Percentiles rank a stretch among this genome's conserved stretches.
Conservation (phyloP, 1,139 yeast species). For the Pichia sorboxylosa region DNA sequence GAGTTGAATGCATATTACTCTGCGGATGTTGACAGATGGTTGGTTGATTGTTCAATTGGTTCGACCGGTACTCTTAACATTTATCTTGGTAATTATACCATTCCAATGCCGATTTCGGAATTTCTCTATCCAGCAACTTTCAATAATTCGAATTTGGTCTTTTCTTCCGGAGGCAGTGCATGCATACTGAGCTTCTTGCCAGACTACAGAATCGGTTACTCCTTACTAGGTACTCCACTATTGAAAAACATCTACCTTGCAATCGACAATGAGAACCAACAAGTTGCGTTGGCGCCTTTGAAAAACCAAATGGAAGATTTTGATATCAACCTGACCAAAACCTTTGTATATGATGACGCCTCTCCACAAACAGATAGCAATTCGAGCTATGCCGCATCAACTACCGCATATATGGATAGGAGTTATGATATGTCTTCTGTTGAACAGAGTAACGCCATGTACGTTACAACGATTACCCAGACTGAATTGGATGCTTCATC, state of each 20-base stretch:
- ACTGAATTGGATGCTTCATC: too few species aligned
- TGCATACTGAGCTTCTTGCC: slow-evolving; percentile 52
- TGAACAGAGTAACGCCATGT: too few species aligned
- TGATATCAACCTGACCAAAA: too few species aligned
- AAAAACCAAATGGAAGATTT: too few species aligned
- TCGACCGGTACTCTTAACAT: slow-evolving; percentile 47
- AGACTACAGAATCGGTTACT: slow-evolving; percentile 38
- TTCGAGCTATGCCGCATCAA: too few species aligned
- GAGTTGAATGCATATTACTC: slow-evolving; percentile 65
- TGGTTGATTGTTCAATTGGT: slow-evolving; percentile 48
- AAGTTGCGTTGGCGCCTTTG: slow-evolving; percentile 45
- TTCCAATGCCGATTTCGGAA: slow-evolving; percentile 43
- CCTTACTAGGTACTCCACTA: slow-evolving; percentile 52
- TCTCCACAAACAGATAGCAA: too few species aligned
- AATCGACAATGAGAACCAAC: slow-evolving; percentile 50
- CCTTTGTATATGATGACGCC: too few species aligned
- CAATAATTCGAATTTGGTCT: slow-evolving; percentile 29
- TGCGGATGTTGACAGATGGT: slow-evolving; percentile 42
- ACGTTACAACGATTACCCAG: too few species aligned
- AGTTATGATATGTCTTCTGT: too few species aligned
- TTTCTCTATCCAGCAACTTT: slow-evolving; percentile 34
- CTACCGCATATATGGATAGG: too few species aligned
- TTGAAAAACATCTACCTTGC: slow-evolving; percentile 48
- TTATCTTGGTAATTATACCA: slow-evolving; percentile 39
- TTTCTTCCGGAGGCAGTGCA: slow-evolving; percentile 45